These are phyloP conservation scores for Royoungia palumana DNA, from an alignment of 768 basidiomycete species.

Conservation along the genomic window DNA sequence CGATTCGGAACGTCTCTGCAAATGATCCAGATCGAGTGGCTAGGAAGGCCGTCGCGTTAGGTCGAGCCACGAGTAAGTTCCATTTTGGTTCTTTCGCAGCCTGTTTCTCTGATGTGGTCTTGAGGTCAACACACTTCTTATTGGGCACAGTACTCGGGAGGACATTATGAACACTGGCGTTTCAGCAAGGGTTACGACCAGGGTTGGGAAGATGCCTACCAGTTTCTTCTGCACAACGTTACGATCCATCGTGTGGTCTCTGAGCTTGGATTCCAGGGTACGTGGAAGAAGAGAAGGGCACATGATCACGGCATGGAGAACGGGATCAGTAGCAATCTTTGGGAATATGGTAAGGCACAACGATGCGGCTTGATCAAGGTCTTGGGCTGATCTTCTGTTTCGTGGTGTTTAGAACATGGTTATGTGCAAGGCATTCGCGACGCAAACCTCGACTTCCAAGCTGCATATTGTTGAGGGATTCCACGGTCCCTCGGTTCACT, in stretches of 20 bases:
- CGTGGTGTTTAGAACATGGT: constrained; percentile 48
- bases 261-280: constrained; percentile 63
- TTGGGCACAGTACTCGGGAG: constrained; percentile 48
- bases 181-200: constrained; percentile 61
- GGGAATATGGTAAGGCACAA: constrained; percentile 59
- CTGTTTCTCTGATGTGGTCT: constrained; percentile 10
- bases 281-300: constrained; percentile 51
- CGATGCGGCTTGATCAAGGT: not conserved
- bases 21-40: constrained; percentile 18
- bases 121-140: constrained; percentile 37
- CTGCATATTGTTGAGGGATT: constrained; percentile 29
- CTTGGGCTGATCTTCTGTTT: not conserved
- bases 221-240: constrained; percentile 43
- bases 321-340: constrained; percentile 44
- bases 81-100: constrained; percentile 12
- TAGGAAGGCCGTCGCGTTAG: constrained; percentile 30
- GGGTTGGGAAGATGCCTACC: constrained; percentile 72
- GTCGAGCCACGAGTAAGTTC: constrained; percentile 33
- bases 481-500: too few species aligned
- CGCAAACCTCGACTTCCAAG: constrained; percentile 38
- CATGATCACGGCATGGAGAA: constrained; percentile 41
- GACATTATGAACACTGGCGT: constrained; percentile 62
- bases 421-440: constrained; percentile 53
- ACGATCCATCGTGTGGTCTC: constrained; percentile 31
- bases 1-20: constrained; percentile 17